Base-by-base conservation (phyloP, 1,284 basidiomycete species). In the Mycena citricolor region DNA sequence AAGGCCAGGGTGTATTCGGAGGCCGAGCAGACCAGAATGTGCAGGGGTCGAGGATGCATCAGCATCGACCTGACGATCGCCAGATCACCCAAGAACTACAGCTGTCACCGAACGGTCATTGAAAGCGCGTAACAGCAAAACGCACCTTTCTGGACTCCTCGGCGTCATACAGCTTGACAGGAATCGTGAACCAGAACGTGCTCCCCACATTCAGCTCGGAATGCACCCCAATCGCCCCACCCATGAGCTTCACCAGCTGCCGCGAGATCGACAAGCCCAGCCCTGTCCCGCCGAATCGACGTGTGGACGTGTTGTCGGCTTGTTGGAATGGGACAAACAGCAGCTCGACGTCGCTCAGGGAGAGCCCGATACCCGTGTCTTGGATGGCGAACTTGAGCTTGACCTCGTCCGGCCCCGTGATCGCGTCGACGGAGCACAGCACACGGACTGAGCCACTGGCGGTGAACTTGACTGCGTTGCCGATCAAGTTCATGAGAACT, bases 401-500 rank as follows among this genome's bases (percentile, higher is more conserved):
- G 2, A 79, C 73, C 52, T 79, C 74, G n/a, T 68, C 70, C 2
- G 61, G 49, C 16, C 58, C 48, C n/a, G n/a, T n/a, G 10, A 62
- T 55, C 13, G 55, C 54, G 45, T 80, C 80, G 12, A 78, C 61
- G 11, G 73, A 76, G 54, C 81, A 83, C 3, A 68, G 70, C 16
- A 84, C 80, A 24, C 74, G 70, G 23, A 86, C 81, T 37, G 70
- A 79, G 5, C 83, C 83, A 25, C 60, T 63, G 1, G 73, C 70
- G 1, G 82, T 85, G 59, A 86, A 85, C 54, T 86, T 86, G 42
- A 86, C 79, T 8, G 82, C 82, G 57, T 86, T 86, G 8, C 82
- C 82, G 44, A 86, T 82, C 31, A 86, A 62, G 56, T 86, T 86
- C 82, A 84, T 84, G 23, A 85, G 63, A 12, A 85, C 82, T 81